phyloP scores from a whole-genome alignment of 805 yeast genomes.

The Candida endomychidarum region DNA sequence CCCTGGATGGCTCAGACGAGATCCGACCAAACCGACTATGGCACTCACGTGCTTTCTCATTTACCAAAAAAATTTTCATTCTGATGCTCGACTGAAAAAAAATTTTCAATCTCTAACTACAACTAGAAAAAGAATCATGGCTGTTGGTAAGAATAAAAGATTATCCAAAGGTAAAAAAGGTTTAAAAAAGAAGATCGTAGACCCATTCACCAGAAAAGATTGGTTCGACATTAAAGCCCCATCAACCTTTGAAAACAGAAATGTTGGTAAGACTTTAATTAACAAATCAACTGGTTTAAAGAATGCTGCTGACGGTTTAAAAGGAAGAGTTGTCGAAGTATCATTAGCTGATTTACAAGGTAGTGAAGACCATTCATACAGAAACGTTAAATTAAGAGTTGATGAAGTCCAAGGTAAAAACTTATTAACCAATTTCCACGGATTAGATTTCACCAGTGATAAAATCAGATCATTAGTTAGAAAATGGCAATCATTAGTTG shows the following conservation, averaged over 20 bases:
- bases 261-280: conserved; percentile 97
- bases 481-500: conserved; percentile 98
- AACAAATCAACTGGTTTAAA: conserved; percentile 98
- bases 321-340: conserved; percentile 96
- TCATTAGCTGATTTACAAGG: conserved; percentile 97
- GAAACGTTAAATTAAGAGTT: conserved; percentile 95
- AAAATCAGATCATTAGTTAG: conserved; percentile 96
- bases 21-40: conserved; percentile 9
- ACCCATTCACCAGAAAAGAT: conserved; percentile 99
- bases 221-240: conserved; percentile 99
- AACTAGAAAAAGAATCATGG: conserved; percentile 36
- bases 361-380: conserved; percentile 97
- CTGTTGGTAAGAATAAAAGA: conserved; percentile 64
- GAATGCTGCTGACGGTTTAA: conserved; percentile 96
- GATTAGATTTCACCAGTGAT: conserved; percentile 96
- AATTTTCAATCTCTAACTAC: conserved; percentile 5
- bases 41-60: conserved; percentile 1
- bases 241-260: conserved; percentile 96
- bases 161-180: conserved; percentile 92
- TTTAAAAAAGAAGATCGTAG: conserved; percentile 97
- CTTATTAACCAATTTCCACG: conserved; percentile 99
- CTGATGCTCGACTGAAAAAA: conserved; percentile 5
- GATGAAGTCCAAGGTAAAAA: conserved; percentile 99
- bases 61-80: background rate
- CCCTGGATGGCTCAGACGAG: background rate